phyloP scores from a whole-genome alignment of 495 filamentous ascomycete genomes.

The Podospora pseudocomata region DNA sequence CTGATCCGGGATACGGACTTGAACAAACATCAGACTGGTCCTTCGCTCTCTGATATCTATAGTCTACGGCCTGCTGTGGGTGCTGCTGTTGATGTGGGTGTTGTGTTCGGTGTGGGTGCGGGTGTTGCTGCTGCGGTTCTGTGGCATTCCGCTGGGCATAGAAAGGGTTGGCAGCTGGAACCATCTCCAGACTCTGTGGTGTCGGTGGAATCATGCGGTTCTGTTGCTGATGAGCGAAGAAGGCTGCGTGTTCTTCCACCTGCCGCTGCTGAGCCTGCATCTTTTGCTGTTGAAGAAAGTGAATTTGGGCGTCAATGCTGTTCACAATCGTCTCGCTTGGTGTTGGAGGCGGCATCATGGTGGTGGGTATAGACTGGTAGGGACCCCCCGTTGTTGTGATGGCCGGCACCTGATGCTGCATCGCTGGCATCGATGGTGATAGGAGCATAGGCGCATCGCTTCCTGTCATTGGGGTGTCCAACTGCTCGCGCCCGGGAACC shows the following conservation, averaged over 20 bases:
- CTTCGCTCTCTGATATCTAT: constrained; percentile 63
- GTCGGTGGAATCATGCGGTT: constrained; percentile 79
- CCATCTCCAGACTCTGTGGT: constrained; percentile 87
- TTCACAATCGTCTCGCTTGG: constrained; percentile 45
- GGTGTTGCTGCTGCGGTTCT: constrained; percentile 44
- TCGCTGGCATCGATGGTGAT: constrained; percentile 33
- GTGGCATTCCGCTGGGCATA: constrained; percentile 35
- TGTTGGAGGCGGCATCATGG: constrained; percentile 42
- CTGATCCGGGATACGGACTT: constrained; percentile 10
- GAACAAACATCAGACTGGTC: constrained; percentile 75
- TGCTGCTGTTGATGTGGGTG: constrained; percentile 53
- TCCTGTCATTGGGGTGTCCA: constrained; percentile 52
- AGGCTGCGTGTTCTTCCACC: constrained; percentile 52
- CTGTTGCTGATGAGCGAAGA: constrained; percentile 53
- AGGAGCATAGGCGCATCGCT: constrained; percentile 41
- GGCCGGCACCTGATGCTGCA: constrained; percentile 47
- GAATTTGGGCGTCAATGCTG: constrained; percentile 58
- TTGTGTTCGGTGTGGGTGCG: constrained; percentile 46
- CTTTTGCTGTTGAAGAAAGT: constrained; percentile 60
- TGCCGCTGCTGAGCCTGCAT: constrained; percentile 51
- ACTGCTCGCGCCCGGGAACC: constrained; percentile 35
- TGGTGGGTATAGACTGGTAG: constrained; percentile 41
- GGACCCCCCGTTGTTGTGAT: constrained; percentile 42
- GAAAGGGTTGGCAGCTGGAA: constrained; percentile 60
- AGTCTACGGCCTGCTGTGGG: constrained; percentile 61